Evolutionary conservation across 345 rosid genomes (phyloP), one percentile per base, ranked within the genome.

Genomic region (Citrus trifoliata): DNA sequence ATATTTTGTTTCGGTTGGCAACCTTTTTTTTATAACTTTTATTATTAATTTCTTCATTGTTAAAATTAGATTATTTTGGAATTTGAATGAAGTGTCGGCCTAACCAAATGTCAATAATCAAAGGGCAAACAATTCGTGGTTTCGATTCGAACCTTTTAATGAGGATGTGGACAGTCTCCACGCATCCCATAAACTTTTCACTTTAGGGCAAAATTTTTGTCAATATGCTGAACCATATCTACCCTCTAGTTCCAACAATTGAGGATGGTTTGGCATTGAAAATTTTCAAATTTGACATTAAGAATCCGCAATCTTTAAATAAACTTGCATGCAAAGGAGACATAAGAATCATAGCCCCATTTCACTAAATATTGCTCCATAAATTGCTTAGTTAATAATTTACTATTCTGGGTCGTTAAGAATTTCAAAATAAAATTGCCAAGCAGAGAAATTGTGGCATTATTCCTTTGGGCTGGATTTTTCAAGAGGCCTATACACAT

Each of bases 341-440:
- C 79, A 61, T 10, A 40, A 53, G 25, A 80, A 74, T 80, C 82
- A 48, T 21, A 60, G 56, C 14, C 75, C 82, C 79, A 75, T 79
- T 55, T 27, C 70, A 18, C 4, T 59, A 61, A 72, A 64, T 61
- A 65, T 67, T 60, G 27, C 22, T 14, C 48, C 63, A 67, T 42
- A 59, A 24, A 46, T 74, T 53, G n/a, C 64, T 37, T 28, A 53
- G 56, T 78, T 71, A 22, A 14, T 35, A 10, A 22, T 25, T 10
- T 67, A 4, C 74, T 67, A 67, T 79, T 74, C 48, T 59, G 55
- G 55, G 70, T 35, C 32, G 14, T 33, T 16, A 28, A 74, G 55
- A 67, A 67, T 67, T 58, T 79, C 62, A 68, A 35, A 40, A 16
- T 67, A 62, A 79, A 24, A 7, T n/a, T 67, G 27, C 61, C 69